These are phyloP conservation scores for Chamaenerion angustifolium DNA, from an alignment of 345 rosid species.

Conservation along the genomic window DNA sequence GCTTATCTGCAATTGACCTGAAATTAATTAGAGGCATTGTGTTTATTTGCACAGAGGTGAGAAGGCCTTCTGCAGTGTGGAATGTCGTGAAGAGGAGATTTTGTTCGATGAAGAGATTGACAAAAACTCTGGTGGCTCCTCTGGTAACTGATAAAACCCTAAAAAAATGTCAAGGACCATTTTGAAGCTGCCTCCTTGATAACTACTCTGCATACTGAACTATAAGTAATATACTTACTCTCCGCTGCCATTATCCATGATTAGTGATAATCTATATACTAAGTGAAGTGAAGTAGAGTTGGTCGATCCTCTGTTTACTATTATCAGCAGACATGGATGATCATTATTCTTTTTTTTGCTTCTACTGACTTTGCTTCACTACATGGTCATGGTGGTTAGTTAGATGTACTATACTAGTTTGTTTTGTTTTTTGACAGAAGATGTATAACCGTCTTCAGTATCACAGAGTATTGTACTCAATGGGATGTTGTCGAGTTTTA, in stretches of 20 bases:
- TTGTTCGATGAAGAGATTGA: constrained; percentile 36
- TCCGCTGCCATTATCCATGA: constrained; percentile 10
- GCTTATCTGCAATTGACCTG: background rate
- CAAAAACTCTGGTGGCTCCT: constrained; percentile 16
- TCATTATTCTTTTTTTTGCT: constrained; percentile 27
- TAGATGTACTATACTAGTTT: background rate
- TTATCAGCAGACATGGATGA: constrained; percentile 62
- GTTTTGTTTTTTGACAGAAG: constrained; percentile 9
- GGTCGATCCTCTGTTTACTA: constrained; percentile 41
- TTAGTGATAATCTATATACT: constrained; percentile 22
- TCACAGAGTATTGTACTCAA: constrained; percentile 3
- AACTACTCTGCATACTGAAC: constrained; percentile 1
- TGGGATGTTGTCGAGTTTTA: constrained; percentile 21
- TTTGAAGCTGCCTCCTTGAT: constrained; percentile 21
- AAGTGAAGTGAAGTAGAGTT: constrained; percentile 11
- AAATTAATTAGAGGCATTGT: background rate
- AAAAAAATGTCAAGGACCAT: constrained; percentile 12
- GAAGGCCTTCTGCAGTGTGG: constrained; percentile 65
- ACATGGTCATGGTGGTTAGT: constrained; percentile 19
- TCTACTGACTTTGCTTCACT: constrained; percentile 19
- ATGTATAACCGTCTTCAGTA: constrained; percentile 6
- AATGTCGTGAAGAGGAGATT: constrained; percentile 59
- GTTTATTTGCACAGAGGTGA: constrained; percentile 46
- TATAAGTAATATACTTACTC: constrained; percentile 9
- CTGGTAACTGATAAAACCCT: constrained; percentile 9